Evolutionary conservation across 345 rosid species (phyloP), one percentile per base, ranked within the genome.

Genomic region (Hypericum perforatum): DNA sequence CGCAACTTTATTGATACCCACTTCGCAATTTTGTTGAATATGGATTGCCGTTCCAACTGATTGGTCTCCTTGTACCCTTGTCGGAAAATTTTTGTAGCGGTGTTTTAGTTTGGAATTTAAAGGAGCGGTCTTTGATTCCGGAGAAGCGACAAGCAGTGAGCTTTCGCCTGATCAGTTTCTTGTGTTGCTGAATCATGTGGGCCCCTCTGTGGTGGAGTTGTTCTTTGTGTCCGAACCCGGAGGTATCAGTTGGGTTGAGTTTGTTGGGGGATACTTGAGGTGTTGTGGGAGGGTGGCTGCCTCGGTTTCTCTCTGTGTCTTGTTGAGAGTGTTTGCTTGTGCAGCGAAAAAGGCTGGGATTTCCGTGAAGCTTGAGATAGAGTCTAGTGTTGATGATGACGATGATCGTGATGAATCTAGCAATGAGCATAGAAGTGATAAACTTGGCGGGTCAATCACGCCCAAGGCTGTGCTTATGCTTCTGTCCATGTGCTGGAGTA

Each of bases 261-360:
- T 87, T 65, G 74, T 81, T 36, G 76, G 59, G 63, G 96, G 96
- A 37, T 92, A 78, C 60, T 76, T 83, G 16, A 80, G 71, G 56
- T 92, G 83, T 53, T 85, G 98, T 39, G 94, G 88, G 36, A 82
- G 90, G 71, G 75, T 82, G 90, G 68, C 84, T 5, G 63, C 77
- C 5, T 85, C 88, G 0, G 63, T 63, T 71, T 62, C 76, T 6
- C 72, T 82, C 36, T 66, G 67, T 58, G 65, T 62, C 6, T 49
- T 88, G 79, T 57, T 92, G 75, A 81, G 88, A 59, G 37, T 85
- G 10, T 77, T 75, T 42, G 43, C 64, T 11, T 40, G 56, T 39
- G 54, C 82, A 5, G 52, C 59, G 39, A 58, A 47, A 51, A 77
- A 66, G 43, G 68, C 78, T 0, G 90, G 88, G 8, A 45, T 63